phyloP scores from a whole-genome alignment of 1,139 yeast species.

The Taphrina confusa region DNA sequence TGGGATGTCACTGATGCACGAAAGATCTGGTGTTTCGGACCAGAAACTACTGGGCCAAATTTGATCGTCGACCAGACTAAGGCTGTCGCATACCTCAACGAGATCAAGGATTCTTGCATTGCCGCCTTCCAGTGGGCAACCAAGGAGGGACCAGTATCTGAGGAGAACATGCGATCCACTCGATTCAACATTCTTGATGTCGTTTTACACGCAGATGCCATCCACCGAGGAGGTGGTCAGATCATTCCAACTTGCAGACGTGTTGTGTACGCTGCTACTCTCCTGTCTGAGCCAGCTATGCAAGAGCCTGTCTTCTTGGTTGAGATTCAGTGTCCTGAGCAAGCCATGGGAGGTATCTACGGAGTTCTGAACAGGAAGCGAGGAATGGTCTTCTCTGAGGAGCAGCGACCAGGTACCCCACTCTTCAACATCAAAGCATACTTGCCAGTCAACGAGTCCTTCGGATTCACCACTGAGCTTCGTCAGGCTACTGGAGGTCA shows the following conservation, averaged over 20 bases:
- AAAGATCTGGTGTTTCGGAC: constrained; percentile 99
- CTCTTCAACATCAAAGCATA: constrained; percentile 98
- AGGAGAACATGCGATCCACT: constrained; percentile 93
- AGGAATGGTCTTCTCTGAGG: constrained; percentile 99
- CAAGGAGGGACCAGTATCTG: constrained; percentile 98
- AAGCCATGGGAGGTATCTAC: constrained; percentile 99
- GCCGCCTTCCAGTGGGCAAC: constrained; percentile 99
- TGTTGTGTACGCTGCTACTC: constrained; percentile 97
- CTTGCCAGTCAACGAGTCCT: constrained; percentile 99
- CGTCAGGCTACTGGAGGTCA: constrained; percentile 99
- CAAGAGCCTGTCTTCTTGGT: constrained; percentile 99
- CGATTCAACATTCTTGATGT: constrained; percentile 99
- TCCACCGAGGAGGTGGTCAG: constrained; percentile 99
- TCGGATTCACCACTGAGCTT: constrained; percentile 99
- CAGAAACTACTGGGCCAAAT: constrained; percentile 93
- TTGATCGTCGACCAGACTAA: constrained; percentile 99
- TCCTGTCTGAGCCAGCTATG: constrained; percentile 97
- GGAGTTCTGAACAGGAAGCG: constrained; percentile 99
- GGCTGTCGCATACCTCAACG: constrained; percentile 99
- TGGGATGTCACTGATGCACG: constrained; percentile 99
- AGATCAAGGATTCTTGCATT: constrained; percentile 99
- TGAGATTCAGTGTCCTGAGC: constrained; percentile 99
- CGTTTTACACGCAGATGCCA: constrained; percentile 99
- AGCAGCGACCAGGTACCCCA: constrained; percentile 99
- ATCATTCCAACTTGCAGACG: constrained; percentile 99